phyloP scores from a whole-genome alignment of 2,329 filamentous ascomycete genomes.

The Ilyonectria destructans region DNA sequence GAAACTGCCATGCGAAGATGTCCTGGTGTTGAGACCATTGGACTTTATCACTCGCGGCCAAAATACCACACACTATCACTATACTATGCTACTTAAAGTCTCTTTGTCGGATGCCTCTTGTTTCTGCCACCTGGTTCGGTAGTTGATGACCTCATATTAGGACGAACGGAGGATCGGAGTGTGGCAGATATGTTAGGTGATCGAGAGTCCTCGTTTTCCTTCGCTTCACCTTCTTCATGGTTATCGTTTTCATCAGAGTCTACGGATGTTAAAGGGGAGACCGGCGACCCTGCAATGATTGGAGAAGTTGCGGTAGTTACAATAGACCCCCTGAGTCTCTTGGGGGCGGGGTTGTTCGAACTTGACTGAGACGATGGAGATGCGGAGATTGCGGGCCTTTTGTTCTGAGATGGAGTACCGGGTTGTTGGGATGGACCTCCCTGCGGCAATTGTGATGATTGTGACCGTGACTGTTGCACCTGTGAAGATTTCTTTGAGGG shows the following conservation, averaged over 20 bases:
- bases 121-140: constrained; percentile 15
- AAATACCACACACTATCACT: background rate
- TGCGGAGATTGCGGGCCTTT: too few relatives aligned
- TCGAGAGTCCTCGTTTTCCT: too few relatives aligned
- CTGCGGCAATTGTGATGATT: background rate
- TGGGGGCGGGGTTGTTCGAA: background rate
- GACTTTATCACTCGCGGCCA: constrained; percentile 5
- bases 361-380: background rate
- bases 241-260: constrained; percentile 1
- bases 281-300: constrained; percentile 14
- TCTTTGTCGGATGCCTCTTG: constrained; percentile 19
- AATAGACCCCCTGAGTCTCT: constrained; percentile 9
- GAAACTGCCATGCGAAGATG: constrained; percentile 13
- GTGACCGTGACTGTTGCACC: too few relatives aligned
- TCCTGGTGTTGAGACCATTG: constrained; percentile 13
- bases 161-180: constrained; percentile 2
- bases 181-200: too few relatives aligned
- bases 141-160: constrained; percentile 21
- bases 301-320: constrained; percentile 11
- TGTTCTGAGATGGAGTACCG: too few relatives aligned
- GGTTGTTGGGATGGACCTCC: background rate
- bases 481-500: background rate
- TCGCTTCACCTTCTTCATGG: background rate
- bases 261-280: constrained; percentile 3
- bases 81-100: constrained; percentile 16